These are phyloP conservation scores for Protomyces lactucae-debilis DNA, from an alignment of 1,139 yeast genomes.

Conservation along the genomic window DNA sequence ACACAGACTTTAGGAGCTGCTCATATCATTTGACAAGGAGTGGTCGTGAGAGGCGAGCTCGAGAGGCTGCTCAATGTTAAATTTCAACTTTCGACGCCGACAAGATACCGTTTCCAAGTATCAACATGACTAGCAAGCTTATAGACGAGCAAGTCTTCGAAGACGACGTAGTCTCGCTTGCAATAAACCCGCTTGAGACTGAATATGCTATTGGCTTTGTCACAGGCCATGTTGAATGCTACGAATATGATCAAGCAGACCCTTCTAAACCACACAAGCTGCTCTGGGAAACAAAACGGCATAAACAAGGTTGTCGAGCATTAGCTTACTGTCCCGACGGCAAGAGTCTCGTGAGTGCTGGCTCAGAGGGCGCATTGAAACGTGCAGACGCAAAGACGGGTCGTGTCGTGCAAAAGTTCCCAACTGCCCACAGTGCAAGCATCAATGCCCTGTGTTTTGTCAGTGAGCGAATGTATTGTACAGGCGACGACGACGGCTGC, in stretches of 20 bases:
- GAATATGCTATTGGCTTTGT: constrained; percentile 9
- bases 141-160: background rate
- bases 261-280: constrained; percentile 1
- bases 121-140: background rate
- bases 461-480: constrained; percentile 12
- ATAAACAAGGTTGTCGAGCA: constrained; percentile 24
- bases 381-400: constrained; percentile 27
- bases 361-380: constrained; percentile 28
- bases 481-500: constrained; percentile 29
- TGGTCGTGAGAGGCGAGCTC: too few relatives aligned
- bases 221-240: constrained; percentile 16
- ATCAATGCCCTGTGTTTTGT: constrained; percentile 23
- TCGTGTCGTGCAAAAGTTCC: constrained; percentile 24
- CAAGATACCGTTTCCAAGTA: too few relatives aligned
- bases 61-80: too few relatives aligned
- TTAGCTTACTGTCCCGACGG: constrained; percentile 17
- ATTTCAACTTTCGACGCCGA: too few relatives aligned
- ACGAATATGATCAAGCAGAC: background rate
- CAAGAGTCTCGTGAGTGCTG: constrained; percentile 25
- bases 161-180: constrained; percentile 8
- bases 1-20: too few relatives aligned
- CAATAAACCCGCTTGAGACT: constrained; percentile 8
- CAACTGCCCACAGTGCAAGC: constrained; percentile 9
- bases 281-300: constrained; percentile 28
- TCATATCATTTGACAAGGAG: too few relatives aligned